These are phyloP conservation scores for Staphylotrichum tortipilum DNA, from an alignment of 495 filamentous ascomycete genomes.

Conservation along the genomic window DNA sequence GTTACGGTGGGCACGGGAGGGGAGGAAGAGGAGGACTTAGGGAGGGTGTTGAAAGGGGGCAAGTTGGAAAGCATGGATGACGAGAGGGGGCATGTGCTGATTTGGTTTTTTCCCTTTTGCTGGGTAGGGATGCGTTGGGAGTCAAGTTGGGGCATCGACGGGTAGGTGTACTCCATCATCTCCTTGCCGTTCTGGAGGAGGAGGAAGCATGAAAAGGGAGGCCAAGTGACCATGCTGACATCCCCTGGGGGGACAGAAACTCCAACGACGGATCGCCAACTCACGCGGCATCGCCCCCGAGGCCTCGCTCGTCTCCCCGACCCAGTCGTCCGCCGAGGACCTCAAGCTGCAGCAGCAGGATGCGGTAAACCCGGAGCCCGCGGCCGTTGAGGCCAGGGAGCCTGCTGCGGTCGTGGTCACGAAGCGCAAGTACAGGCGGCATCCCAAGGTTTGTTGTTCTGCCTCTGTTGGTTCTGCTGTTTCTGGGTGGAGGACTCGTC, in stretches of 20 bases:
- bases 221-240: neutral
- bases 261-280: constrained; percentile 45
- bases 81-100: constrained; percentile 3
- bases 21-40: no score
- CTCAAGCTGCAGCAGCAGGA: constrained; percentile 20
- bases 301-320: constrained; percentile 32
- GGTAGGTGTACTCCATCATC: constrained; percentile 35
- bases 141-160: constrained; percentile 74
- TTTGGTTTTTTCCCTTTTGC: neutral
- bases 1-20: no score
- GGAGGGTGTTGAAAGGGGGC: no score
- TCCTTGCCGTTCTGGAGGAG: neutral
- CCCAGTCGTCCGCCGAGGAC: constrained; percentile 33
- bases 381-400: constrained; percentile 30
- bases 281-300: constrained; percentile 49
- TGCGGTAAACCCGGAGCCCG: constrained; percentile 20
- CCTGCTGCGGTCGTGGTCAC: constrained; percentile 17
- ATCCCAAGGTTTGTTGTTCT: constrained; percentile 56
- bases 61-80: no score
- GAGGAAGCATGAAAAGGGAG: no score
- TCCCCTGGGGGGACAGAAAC: constrained; percentile 33
- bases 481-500: no score
- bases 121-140: constrained; percentile 54
- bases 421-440: constrained; percentile 69
- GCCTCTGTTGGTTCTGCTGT: no score